Evolutionary conservation across 495 filamentous ascomycete species (phyloP), one percentile per base, ranked within the genome.

Genomic region (Hypomontagnella monticulosa): DNA sequence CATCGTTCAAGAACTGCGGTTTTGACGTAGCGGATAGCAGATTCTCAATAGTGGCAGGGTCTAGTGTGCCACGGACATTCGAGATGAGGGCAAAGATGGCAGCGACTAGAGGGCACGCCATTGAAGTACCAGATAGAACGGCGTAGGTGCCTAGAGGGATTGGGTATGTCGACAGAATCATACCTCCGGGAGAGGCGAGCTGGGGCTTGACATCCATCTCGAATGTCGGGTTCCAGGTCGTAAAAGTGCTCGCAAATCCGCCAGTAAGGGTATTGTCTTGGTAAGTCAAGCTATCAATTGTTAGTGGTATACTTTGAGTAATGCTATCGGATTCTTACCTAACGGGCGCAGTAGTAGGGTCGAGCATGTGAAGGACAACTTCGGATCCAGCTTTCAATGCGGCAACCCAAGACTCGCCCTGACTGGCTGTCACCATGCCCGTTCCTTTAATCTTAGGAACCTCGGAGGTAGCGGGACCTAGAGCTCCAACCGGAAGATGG

Each of bases 21-120:
- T 73, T 77, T 3, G 83, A 79, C 4, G 79, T 81, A 0, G 80
- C 58, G 1, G 81, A 75, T n/a, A 82, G 52, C 7, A 82, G 23
- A 60, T 80, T 79, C 69, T 82, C 80, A 5, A 83, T 63, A 11
- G 71, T 76, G 53, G 73, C 75, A 54, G 81, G 80, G 33, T 83
- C 81, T 48, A 80, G 76, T 54, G 78, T 83, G 7, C 78, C 75
- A 23, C 83, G 80, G 30, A 76, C 78, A 16, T 80, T 74, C 16
- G 77, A 81, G 50, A 86, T 65, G 16, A 88, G 79, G 5, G 85
- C 85, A 55, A 81, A 81, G 58, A 83, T 74, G 27, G 79, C 84
- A 5, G 85, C 85, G 5, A 81, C 79, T 36, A 84, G 73, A 3
- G 85, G 85, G 67, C 84, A 84, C 15, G 85, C 79, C 85, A 88